These are phyloP conservation scores for Lagenaria siceraria DNA, from an alignment of 306 rosid genomes.

Conservation along the genomic window DNA sequence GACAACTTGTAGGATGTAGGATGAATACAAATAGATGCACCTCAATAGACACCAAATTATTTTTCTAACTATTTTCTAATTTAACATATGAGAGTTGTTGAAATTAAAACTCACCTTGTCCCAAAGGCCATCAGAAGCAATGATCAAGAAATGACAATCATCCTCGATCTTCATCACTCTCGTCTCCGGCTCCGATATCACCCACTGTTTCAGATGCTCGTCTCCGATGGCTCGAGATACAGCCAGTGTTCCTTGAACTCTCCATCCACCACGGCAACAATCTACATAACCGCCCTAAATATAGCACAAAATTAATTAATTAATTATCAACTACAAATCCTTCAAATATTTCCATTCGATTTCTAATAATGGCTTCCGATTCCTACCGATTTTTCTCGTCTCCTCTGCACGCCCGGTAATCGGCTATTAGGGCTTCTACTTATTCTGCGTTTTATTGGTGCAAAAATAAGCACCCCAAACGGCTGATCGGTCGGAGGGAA, in stretches of 20 bases:
- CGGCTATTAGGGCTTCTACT: constrained; percentile 37
- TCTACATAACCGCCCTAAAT: constrained; percentile 40
- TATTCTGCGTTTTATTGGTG: not conserved
- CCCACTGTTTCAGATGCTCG: constrained; percentile 31
- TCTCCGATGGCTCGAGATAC: constrained; percentile 45
- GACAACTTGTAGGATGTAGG: no score
- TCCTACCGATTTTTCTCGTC: constrained; percentile 35
- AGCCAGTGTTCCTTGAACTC: constrained; percentile 43
- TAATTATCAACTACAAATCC: not conserved
- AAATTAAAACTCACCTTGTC: constrained; percentile 22
- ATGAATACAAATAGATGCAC: no score
- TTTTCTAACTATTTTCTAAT: no score
- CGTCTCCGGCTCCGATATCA: constrained; percentile 44
- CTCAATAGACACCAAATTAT: no score
- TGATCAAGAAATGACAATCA: constrained; percentile 33
- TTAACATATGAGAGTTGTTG: not conserved
- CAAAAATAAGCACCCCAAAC: no score
- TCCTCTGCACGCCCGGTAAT: constrained; percentile 23
- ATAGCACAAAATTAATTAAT: no score
- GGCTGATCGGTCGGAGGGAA: no score
- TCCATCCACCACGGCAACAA: constrained; percentile 29
- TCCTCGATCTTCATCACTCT: constrained; percentile 15
- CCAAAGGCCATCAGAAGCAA: constrained; percentile 51
- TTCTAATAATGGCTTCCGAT: not conserved
- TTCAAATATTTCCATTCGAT: not conserved